Conservation (phyloP, 2,329 filamentous ascomycete genomes). For the Coleophoma cylindrospora region DNA sequence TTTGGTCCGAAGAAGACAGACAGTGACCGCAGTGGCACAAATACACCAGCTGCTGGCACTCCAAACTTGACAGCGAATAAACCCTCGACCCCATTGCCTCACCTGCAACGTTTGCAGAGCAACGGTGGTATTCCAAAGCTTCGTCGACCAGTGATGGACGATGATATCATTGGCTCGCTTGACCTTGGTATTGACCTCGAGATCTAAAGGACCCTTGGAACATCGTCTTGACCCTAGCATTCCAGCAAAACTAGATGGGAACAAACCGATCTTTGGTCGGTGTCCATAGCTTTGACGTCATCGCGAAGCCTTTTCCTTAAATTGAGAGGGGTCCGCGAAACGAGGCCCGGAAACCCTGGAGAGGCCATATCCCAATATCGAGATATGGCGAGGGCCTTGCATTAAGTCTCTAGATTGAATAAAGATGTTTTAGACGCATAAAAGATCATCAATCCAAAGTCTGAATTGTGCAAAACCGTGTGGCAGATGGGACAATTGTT, state of each 20-base stretch:
- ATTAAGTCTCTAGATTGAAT: not conserved
- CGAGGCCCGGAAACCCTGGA: too few species aligned
- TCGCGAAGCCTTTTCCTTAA: not conserved
- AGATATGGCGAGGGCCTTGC: not conserved
- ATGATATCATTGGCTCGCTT: slow-evolving; percentile 85
- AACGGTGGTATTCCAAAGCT: slow-evolving; percentile 55
- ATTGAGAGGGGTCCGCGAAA: too few species aligned
- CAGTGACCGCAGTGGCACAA: slow-evolving; percentile 44
- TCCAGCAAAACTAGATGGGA: too few species aligned
- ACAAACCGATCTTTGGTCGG: too few species aligned
- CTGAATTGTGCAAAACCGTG: not conserved
- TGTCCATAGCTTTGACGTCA: not conserved
- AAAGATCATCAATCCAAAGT: not conserved
- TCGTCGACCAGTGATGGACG: slow-evolving; percentile 78
- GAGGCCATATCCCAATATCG: not conserved
- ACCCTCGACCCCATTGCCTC: slow-evolving; percentile 39
- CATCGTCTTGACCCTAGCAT: too few species aligned
- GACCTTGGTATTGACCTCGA: slow-evolving; percentile 92
- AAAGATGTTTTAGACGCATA: not conserved
- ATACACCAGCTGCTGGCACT: slow-evolving; percentile 39
- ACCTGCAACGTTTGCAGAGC: slow-evolving; percentile 46
- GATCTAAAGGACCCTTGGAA: slow-evolving; percentile 9
- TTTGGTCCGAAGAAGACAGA: slow-evolving; percentile 37
- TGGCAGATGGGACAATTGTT: too few species aligned
- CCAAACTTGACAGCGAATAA: slow-evolving; percentile 41